Conservation (phyloP, 257 asterid species). For the Echites panduratus region DNA sequence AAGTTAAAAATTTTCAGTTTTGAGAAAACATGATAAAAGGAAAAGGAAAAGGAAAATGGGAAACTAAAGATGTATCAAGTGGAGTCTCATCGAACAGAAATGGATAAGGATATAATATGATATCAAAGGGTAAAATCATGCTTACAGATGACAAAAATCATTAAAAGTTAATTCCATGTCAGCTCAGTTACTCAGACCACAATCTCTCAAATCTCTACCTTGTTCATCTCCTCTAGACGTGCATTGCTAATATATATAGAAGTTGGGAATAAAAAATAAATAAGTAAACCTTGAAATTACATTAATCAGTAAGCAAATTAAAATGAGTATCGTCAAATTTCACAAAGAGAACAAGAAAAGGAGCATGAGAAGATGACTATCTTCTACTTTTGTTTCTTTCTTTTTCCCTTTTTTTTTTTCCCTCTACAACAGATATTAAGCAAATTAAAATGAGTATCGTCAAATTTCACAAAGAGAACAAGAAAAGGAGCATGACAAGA, state of each 20-base stretch:
- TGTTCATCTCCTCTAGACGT: not conserved
- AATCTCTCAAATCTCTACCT: not conserved
- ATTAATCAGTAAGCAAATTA: not conserved
- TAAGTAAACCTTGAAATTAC: not conserved
- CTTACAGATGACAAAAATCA: not conserved
- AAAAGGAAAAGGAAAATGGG: not conserved
- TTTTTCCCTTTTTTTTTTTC: too few species aligned
- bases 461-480: too few species aligned
- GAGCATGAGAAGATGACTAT: not conserved
- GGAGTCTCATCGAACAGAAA: not conserved
- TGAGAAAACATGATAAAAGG: not conserved
- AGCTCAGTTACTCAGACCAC: not conserved
- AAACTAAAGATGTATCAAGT: not conserved
- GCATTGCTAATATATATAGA: not conserved
- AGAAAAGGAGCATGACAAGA: not conserved
- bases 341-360: not conserved
- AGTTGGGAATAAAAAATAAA: too few species aligned
- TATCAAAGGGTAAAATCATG: not conserved
- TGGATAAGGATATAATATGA: not conserved
- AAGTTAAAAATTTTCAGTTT: not conserved
- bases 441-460: too few species aligned
- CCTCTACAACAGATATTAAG: too few species aligned
- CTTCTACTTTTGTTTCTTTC: not conserved
- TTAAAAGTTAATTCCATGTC: not conserved
- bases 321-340: not conserved